Evolutionary conservation across 495 filamentous ascomycete genomes (phyloP).

Genomic region (Penicillium desertorum): DNA sequence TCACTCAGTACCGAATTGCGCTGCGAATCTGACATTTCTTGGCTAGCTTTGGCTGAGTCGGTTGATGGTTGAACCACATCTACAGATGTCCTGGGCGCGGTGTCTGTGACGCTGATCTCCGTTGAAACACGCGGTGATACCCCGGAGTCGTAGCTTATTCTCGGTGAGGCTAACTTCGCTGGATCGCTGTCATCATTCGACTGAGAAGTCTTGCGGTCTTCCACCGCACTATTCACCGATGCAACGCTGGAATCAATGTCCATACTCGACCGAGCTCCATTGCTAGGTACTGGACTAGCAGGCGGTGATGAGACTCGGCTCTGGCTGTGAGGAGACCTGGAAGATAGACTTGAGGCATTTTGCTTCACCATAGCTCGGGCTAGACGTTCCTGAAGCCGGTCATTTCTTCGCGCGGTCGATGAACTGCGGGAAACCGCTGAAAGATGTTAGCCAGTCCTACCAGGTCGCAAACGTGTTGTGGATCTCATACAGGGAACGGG

Average conservation of each 20-base stretch:
- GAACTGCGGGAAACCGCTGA: constrained; percentile 54
- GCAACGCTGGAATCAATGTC: constrained; percentile 36
- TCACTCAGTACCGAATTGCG: background rate
- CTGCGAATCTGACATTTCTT: constrained; percentile 17
- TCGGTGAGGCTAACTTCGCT: constrained; percentile 11
- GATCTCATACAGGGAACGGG: constrained; percentile 26
- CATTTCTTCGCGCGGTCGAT: constrained; percentile 58
- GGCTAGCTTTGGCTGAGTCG: constrained; percentile 8
- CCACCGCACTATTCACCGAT: constrained; percentile 20
- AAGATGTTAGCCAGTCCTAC: constrained; percentile 22
- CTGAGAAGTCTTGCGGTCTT: constrained; percentile 17
- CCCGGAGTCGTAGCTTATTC: constrained; percentile 37
- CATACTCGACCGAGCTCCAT: constrained; percentile 40
- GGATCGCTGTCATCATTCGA: constrained; percentile 15
- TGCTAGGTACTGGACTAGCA: constrained; percentile 38
- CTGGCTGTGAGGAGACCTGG: constrained; percentile 38
- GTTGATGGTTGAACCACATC: constrained; percentile 21
- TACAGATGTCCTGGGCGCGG: constrained; percentile 11
- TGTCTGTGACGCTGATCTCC: constrained; percentile 25
- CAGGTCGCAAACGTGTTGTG: background rate
- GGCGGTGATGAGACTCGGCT: constrained; percentile 34
- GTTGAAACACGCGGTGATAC: constrained; percentile 34
- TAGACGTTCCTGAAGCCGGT: constrained; percentile 81
- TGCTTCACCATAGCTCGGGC: constrained; percentile 62
- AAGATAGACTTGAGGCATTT: constrained; percentile 30